Conservation (phyloP, 2,329 filamentous ascomycete species). For the Aspergillus chevalieri region DNA sequence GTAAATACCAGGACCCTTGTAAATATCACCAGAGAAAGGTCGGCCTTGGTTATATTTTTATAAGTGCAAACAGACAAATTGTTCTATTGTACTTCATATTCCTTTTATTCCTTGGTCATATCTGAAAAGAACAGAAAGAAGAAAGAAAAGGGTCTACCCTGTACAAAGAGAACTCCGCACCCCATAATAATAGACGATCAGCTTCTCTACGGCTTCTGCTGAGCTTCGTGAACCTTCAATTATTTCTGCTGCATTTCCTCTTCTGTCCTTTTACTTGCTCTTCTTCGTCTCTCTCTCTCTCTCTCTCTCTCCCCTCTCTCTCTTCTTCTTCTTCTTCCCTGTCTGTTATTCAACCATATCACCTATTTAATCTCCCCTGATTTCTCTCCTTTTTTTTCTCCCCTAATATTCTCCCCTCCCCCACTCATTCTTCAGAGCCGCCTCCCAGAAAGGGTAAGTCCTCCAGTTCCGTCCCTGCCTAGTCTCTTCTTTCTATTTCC, state of each 20-base stretch:
- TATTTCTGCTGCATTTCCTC: background rate
- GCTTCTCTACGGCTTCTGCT: background rate
- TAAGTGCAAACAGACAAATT: too few species aligned
- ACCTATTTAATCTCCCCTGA: background rate
- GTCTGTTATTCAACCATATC: background rate
- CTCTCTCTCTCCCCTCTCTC: too few species aligned
- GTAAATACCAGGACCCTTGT: too few species aligned
- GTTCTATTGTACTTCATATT: too few species aligned
- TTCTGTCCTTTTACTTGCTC: conserved; percentile 1
- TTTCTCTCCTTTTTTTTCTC: conserved; percentile 1
- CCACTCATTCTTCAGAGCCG: background rate
- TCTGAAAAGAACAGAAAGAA: background rate
- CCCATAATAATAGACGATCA: background rate
- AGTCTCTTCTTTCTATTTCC: conserved; percentile 1
- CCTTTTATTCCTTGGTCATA: background rate
- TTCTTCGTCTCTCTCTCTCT: conserved; percentile 1
- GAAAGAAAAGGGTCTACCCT: background rate
- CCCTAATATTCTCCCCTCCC: conserved; percentile 3
- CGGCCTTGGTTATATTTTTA: too few species aligned
- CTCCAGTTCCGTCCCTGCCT: background rate
- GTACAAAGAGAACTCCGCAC: background rate
- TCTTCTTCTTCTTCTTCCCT: background rate
- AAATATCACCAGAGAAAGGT: too few species aligned
- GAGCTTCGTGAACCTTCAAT: background rate
- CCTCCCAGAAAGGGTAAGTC: too few species aligned